These are phyloP conservation scores for Cercospora beticola DNA, from an alignment of 2,329 filamentous ascomycete genomes.

Conservation along the genomic window DNA sequence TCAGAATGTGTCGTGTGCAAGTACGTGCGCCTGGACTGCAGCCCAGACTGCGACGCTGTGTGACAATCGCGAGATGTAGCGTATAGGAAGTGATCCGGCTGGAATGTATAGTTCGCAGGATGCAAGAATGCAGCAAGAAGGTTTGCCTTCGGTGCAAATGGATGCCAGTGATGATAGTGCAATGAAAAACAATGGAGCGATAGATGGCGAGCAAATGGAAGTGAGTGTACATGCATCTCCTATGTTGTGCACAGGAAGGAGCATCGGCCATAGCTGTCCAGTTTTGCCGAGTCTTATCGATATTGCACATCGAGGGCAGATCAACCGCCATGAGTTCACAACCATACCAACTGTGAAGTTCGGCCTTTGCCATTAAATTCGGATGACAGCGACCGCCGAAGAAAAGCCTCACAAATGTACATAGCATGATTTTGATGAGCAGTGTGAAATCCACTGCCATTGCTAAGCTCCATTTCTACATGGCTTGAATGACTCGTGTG, in stretches of 20 bases:
- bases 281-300: not conserved
- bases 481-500: not conserved
- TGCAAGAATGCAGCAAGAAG: not conserved
- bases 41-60: not conserved
- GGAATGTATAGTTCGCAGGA: not conserved
- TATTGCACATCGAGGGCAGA: not conserved
- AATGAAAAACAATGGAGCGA: not conserved
- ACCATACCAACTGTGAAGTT: too few relatives aligned
- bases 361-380: too few relatives aligned
- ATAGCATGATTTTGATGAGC: not conserved
- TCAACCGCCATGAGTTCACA: too few relatives aligned
- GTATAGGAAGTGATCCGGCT: not conserved
- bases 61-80: not conserved
- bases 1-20: not conserved
- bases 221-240: not conserved
- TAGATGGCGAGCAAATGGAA: not conserved
- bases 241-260: not conserved
- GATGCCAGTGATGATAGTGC: not conserved
- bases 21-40: not conserved
- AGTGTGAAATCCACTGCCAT: not conserved
- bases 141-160: not conserved
- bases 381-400: too few relatives aligned
- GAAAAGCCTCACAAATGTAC: not conserved
- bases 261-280: not conserved
- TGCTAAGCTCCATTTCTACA: not conserved